These are phyloP conservation scores for Sugiyamaella pinicola DNA, from an alignment of 1,139 yeast species.

Conservation along the genomic window DNA sequence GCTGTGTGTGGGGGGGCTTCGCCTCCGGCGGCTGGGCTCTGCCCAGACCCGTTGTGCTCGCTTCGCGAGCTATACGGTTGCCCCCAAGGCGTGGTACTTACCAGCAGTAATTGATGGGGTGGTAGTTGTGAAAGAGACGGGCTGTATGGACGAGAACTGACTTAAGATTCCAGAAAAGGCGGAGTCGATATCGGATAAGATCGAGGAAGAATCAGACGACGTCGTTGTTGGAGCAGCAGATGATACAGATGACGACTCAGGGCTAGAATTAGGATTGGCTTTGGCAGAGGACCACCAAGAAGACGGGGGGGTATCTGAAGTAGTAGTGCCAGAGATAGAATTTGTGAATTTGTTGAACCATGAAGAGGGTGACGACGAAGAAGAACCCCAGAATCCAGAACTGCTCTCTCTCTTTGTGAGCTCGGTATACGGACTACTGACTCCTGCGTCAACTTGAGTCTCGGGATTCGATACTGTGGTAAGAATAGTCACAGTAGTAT, in stretches of 20 bases:
- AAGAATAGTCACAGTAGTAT: conserved; percentile 1
- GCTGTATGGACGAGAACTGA: conserved; percentile 29
- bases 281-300: conserved; percentile 8
- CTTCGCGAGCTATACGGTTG: not conserved
- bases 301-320: not conserved
- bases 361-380: not conserved
- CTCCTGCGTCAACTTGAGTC: not conserved
- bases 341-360: conserved; percentile 3
- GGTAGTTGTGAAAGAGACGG: conserved; percentile 28
- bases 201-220: conserved; percentile 11
- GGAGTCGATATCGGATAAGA: conserved; percentile 34
- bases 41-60: too few relatives aligned
- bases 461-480: not conserved
- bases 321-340: not conserved
- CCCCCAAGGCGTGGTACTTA: not conserved
- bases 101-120: conserved; percentile 15
- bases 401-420: not conserved
- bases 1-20: too few relatives aligned
- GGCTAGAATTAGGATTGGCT: not conserved
- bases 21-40: too few relatives aligned
- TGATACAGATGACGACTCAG: not conserved
- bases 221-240: conserved; percentile 7
- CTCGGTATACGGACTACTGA: conserved; percentile 2
- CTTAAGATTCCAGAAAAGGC: conserved; percentile 34
- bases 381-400: conserved; percentile 3